Evolutionary conservation across 768 basidiomycete species (phyloP).

Genomic region (Phlebiopsis gigantea): DNA sequence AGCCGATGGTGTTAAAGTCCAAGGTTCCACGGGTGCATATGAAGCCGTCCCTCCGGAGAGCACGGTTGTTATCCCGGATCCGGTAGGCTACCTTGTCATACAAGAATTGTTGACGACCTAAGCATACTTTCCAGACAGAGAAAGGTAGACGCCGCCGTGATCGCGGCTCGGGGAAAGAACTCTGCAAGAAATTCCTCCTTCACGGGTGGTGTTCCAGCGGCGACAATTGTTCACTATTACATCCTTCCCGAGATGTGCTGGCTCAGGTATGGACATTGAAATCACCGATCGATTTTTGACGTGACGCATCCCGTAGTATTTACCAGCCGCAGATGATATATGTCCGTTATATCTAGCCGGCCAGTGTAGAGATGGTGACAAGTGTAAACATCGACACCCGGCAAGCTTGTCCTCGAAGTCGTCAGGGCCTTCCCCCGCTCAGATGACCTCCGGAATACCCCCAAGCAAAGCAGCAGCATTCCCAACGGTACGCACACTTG

Average conservation of each 20-base stretch:
- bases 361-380: background rate
- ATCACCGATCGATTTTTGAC: background rate
- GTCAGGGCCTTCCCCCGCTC: too few relatives aligned
- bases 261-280: background rate
- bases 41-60: background rate
- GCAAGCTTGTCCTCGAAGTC: too few relatives aligned
- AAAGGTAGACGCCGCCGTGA: too few relatives aligned
- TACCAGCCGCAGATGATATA: background rate
- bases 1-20: too few relatives aligned
- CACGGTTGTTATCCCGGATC: background rate
- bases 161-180: background rate
- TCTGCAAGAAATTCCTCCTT: background rate
- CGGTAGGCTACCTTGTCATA: background rate
- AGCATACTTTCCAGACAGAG: background rate
- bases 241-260: background rate
- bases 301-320: background rate
- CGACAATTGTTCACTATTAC: background rate
- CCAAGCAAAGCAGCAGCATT: too few relatives aligned
- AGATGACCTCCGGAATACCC: too few relatives aligned
- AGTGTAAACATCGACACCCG: background rate
- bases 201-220: background rate
- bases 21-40: background rate
- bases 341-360: background rate
- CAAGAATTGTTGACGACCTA: background rate
- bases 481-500: too few relatives aligned